Percentiles rank a stretch among this genome's conserved stretches.
phyloP scores from a whole-genome alignment of 139 green algal species.

The Chlorella sp. region DNA sequence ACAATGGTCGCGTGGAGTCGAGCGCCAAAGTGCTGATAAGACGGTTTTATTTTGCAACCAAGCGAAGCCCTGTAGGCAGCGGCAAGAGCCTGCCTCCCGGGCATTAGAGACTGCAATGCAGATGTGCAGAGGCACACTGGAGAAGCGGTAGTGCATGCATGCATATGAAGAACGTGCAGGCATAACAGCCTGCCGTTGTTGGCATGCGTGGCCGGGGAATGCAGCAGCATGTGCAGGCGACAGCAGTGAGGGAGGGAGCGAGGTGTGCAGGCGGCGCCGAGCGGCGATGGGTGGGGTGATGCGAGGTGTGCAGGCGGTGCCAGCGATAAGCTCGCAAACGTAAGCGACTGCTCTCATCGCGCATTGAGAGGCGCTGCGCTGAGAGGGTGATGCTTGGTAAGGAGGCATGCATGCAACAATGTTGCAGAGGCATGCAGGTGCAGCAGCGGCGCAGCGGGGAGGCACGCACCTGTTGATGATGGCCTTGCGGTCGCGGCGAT shows the following conservation, averaged over 20 bases:
- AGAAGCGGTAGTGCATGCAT: too few relatives aligned
- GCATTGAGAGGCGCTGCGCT: not conserved
- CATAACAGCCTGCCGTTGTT: too few relatives aligned
- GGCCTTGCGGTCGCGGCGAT: too few relatives aligned
- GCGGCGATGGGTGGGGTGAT: not conserved
- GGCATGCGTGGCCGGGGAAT: not conserved
- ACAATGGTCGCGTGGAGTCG: not conserved
- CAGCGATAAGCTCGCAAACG: not conserved
- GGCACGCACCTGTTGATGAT: not conserved
- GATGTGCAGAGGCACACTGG: not conserved
- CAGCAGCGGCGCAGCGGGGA: not conserved
- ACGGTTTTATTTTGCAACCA: slow-evolving; percentile 15
- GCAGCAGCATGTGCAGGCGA: not conserved
- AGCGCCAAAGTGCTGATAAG: slow-evolving; percentile 9
- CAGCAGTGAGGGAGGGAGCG: too few relatives aligned
- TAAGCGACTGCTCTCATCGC: not conserved
- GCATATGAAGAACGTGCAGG: not conserved
- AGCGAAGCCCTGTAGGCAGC: slow-evolving; percentile 14
- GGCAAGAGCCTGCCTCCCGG: slow-evolving; percentile 5
- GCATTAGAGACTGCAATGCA: slow-evolving; percentile 15
- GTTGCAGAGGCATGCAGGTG: not conserved
- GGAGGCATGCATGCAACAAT: not conserved
- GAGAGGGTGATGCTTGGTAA: not conserved
- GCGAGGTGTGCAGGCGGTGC: not conserved
- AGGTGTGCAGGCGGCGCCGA: not conserved